Evolutionary conservation across 192 early-diverging fungal species (phyloP), one percentile per base, ranked within the genome.

Genomic region (Podila verticillata): DNA sequence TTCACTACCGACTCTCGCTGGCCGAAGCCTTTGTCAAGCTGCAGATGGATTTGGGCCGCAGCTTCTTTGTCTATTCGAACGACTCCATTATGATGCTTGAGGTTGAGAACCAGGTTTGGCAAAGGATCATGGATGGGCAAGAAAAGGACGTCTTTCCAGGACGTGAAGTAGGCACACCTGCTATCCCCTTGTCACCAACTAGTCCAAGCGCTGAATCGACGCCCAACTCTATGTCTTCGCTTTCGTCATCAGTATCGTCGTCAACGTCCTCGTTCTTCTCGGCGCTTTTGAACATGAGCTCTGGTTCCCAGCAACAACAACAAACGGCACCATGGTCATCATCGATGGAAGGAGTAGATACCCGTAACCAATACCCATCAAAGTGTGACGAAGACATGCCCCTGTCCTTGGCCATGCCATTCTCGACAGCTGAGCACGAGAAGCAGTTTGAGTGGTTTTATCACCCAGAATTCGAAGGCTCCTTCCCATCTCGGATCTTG

Each of bases 21-120:
- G 86, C 87, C 0, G 80, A 85, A 61, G 87, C 89, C 7, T 90
- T 85, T 82, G 56, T 90, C 9, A 73, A 78, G 24, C 57, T 90
- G 30, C 89, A 90, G 70, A 64, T 82, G 26, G 70, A 72, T 48
- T 66, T 72, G 2, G 70, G 70, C 22, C 78, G 89, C 29, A 88
- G 87, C 66, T 90, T 90, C 54, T 90, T 90, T 79, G 87, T 90
- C 19, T 88, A 85, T 68, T 66, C 84, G 2, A 75, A 77, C 26
- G 89, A 90, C 72, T 58, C 87, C 0, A 57, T 70, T 29, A 75
- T 84, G n/a, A 68, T 88, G 56, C 67, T 80, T 28, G 65, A 71
- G 22, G 83, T 90, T 13, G 89, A 90, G 24, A 72, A 59, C 57
- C 72, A 77, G 15, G 48, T 86, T 26, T 79, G 64, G 62, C 77